Conservation (phyloP, 805 yeast species). For the Candida nanaspora region DNA sequence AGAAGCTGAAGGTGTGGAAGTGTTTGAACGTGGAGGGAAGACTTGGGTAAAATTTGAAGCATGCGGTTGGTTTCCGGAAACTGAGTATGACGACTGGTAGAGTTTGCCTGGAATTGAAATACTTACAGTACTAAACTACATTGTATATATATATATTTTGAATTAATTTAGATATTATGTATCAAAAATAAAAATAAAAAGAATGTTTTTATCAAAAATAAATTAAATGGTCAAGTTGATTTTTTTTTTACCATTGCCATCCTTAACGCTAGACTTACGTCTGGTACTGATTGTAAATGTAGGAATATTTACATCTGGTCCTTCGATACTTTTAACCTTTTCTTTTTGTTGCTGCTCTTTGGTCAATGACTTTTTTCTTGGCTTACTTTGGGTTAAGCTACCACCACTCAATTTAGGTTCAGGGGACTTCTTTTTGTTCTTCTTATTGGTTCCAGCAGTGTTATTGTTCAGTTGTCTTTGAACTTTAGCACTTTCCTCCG, state of each 20-base stretch:
- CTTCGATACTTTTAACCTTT: not conserved
- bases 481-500: conserved; percentile 61
- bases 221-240: not conserved
- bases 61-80: conserved; percentile 66
- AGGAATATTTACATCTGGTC: not conserved
- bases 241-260: not conserved
- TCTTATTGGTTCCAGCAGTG: not conserved
- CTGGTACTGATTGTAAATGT: not conserved
- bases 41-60: conserved; percentile 34
- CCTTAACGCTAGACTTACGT: conserved; percentile 1
- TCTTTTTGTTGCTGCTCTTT: not conserved
- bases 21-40: conserved; percentile 20
- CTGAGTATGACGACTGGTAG: conserved; percentile 25
- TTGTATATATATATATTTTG: not conserved
- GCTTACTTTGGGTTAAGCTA: too few species aligned
- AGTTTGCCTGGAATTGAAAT: not conserved
- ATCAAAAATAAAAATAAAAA: not conserved
- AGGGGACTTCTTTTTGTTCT: not conserved
- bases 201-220: not conserved
- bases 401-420: not conserved
- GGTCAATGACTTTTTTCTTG: too few species aligned
- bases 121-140: not conserved
- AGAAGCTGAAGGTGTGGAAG: conserved; percentile 41
- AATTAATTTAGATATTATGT: not conserved
- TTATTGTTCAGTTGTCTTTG: conserved; percentile 30